Percentiles rank a stretch among this genome's conserved stretches.
phyloP scores from a whole-genome alignment of 495 filamentous ascomycete species.

The Geoglossum glabrum region DNA sequence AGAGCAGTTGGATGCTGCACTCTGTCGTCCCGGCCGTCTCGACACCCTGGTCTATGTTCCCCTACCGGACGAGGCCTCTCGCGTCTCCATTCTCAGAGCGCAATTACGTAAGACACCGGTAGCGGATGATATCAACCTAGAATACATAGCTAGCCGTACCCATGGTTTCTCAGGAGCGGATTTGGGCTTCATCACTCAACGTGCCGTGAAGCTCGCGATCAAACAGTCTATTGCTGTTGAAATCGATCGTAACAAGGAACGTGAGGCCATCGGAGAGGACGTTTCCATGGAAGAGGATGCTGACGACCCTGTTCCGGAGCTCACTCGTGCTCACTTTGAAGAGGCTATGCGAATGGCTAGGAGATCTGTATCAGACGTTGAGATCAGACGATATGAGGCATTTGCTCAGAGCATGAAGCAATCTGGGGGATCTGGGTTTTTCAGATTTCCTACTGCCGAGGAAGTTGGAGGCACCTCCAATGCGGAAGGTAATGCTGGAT shows the following conservation, averaged over 20 bases:
- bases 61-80: constrained; percentile 73
- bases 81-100: constrained; percentile 75
- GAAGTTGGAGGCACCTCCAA: constrained; percentile 22
- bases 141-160: constrained; percentile 88
- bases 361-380: constrained; percentile 84
- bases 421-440: constrained; percentile 79
- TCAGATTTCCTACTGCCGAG: constrained; percentile 76
- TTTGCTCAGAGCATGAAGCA: constrained; percentile 99
- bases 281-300: constrained; percentile 70
- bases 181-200: constrained; percentile 96
- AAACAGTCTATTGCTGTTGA: constrained; percentile 85
- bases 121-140: constrained; percentile 63
- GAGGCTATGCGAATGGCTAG: constrained; percentile 92
- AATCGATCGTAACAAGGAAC: constrained; percentile 73
- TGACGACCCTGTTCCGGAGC: constrained; percentile 77
- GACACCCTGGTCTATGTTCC: constrained; percentile 97
- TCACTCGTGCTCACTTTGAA: constrained; percentile 93
- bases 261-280: constrained; percentile 66
- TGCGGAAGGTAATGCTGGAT: constrained; percentile 13
- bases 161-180: constrained; percentile 99
- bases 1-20: constrained; percentile 90
- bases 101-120: constrained; percentile 98
- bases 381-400: constrained; percentile 93
- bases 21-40: constrained; percentile 95
- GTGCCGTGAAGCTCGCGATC: constrained; percentile 97